A percentile compares a stretch with the other conserved stretches of the same genome.
phyloP scores from a whole-genome alignment of 352 stramenopile species.

The Phytopythium helicoides region DNA sequence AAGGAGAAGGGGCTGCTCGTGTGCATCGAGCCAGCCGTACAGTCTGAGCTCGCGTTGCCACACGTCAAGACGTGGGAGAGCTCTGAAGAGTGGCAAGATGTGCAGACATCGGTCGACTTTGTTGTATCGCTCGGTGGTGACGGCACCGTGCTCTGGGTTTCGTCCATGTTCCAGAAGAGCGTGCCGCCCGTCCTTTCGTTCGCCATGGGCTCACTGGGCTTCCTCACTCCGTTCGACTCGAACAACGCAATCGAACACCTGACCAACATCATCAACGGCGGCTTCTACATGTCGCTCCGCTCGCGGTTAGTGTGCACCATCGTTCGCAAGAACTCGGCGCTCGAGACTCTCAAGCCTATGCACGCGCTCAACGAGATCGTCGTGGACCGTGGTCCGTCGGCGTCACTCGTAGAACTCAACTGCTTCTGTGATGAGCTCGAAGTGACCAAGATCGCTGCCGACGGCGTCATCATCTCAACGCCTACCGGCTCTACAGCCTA shows the following conservation, averaged over 20 bases:
- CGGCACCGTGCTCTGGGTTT: conserved; percentile 90
- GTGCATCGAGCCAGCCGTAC: conserved; percentile 71
- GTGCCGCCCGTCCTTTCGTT: conserved; percentile 95
- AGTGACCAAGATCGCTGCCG: conserved; percentile 93
- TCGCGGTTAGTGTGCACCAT: conserved; percentile 76
- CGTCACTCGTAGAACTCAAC: conserved; percentile 94
- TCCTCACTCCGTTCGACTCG: conserved; percentile 94
- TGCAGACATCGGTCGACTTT: conserved; percentile 87
- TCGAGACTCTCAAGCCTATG: conserved; percentile 56
- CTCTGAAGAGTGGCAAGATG: conserved; percentile 57
- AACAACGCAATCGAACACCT: conserved; percentile 66
- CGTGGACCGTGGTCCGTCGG: conserved; percentile 92
- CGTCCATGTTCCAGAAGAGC: conserved; percentile 86
- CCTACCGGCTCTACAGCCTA: conserved; percentile 98
- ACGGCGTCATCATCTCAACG: conserved; percentile 99
- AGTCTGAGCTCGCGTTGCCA: conserved; percentile 54
- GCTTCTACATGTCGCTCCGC: conserved; percentile 82
- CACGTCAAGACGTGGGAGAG: conserved; percentile 66
- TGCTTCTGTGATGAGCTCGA: conserved; percentile 96
- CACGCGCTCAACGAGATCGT: conserved; percentile 99
- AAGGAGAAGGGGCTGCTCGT: conserved; percentile 72
- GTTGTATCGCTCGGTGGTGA: conserved; percentile 95
- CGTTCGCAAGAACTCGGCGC: conserved; percentile 53
- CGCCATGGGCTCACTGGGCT: conserved; percentile 94
- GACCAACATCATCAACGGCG: conserved; percentile 69